Base-by-base conservation (phyloP, 345 rosid genomes). In the Rhizophora mangle region DNA sequence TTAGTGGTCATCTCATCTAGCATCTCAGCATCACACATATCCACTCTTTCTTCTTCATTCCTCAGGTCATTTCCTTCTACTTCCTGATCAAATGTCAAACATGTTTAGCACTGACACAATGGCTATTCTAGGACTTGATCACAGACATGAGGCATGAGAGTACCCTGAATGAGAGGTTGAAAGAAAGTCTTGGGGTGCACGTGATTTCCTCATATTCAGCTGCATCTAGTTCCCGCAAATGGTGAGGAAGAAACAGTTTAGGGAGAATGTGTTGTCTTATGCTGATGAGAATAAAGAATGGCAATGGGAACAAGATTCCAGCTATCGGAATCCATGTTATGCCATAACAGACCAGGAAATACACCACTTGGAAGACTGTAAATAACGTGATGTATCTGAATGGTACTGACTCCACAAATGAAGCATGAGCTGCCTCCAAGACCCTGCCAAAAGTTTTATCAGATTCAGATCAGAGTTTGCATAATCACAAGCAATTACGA, bases 311-410 rank as follows among this genome's bases (percentile, higher is more conserved):
- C 82, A 93, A 71, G 34, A 93, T 83, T 73, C 97, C 96, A 0
- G 88, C 97, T 39, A 90, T 81, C 2, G 97, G 98, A 67, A 93
- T 87, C 95, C 94, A 87, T 49, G 98, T 93, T 60, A 86, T 78
- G 4, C 93, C 97, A 19, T 78, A 93, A 43, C 97, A 93, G 1
- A 90, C 34, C 18, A 86, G 79, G 60, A 93, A 75, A 72, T 90
- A 93, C 24, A 84, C 68, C 0, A 90, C 52, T 60, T 89, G 93
- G 82, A 89, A 72, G 16, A 90, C 39, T 1, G 96, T 89, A 72
- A 93, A 93, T 27, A 74, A 52, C 16, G 77, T 81, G 6, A 80
- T 81, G 60, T 78, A 71, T 69, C 86, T 86, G 85, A 74, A 81
- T 0, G 97, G 97, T n/a, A 87, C 93, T 0, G 78, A 79, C 83